Conservation (phyloP, 176 grass and related monocot genomes). For the Eleusine indica region DNA sequence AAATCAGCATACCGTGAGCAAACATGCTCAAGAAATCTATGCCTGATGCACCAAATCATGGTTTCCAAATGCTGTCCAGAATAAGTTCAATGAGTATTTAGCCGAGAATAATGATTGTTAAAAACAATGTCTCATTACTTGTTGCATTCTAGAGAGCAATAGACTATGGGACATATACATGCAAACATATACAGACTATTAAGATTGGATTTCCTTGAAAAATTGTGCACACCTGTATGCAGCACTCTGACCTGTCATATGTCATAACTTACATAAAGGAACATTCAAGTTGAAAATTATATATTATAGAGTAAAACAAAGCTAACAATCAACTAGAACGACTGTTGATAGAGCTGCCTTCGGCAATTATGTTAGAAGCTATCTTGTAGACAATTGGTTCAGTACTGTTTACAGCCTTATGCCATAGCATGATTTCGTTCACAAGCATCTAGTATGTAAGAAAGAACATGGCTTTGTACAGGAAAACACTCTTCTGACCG, state of each 20-base stretch:
- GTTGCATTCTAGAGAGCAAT: constrained; percentile 5
- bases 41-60: constrained; percentile 87
- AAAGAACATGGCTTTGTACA: constrained; percentile 1
- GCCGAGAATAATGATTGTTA: constrained; percentile 22
- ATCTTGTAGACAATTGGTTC: not conserved
- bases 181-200: constrained; percentile 13
- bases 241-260: not conserved
- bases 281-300: not conserved
- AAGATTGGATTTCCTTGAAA: constrained; percentile 4
- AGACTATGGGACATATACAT: constrained; percentile 2
- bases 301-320: constrained; percentile 11
- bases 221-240: not conserved
- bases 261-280: not conserved
- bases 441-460: not conserved
- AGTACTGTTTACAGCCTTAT: not conserved
- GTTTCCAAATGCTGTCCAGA: constrained; percentile 88
- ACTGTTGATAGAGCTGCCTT: not conserved
- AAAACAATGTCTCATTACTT: constrained; percentile 22
- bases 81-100: constrained; percentile 32
- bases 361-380: not conserved
- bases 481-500: not conserved
- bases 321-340: not conserved
- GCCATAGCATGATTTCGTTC: not conserved
- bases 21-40: constrained; percentile 71
- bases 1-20: constrained; percentile 48